Conservation (phyloP, 1,139 yeast species). For the Taphrina sp. region DNA sequence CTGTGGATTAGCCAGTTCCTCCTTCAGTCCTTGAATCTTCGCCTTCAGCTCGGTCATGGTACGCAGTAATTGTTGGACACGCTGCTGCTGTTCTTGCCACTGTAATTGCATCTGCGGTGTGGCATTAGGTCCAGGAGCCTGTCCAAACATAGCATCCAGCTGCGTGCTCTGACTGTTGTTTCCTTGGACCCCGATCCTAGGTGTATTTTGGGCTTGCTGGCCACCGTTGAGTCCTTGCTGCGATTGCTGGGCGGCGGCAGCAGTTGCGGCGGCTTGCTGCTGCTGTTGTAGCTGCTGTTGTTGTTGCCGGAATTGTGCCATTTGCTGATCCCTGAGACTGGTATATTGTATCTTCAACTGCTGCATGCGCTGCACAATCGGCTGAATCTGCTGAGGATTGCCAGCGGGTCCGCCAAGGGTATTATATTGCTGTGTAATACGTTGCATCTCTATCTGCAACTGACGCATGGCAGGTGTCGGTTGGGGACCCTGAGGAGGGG, state of each 20-base stretch:
- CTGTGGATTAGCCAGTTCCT: slow-evolving; percentile 19
- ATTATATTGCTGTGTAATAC: slow-evolving; percentile 13
- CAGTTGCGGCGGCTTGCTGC: slow-evolving; percentile 4
- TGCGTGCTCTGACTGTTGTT: not conserved
- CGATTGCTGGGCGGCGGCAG: slow-evolving; percentile 20
- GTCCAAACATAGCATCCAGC: slow-evolving; percentile 26
- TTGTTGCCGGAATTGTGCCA: slow-evolving; percentile 20
- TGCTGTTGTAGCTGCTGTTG: slow-evolving; percentile 11
- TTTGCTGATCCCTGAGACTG: slow-evolving; percentile 20
- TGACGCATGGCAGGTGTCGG: slow-evolving; percentile 30
- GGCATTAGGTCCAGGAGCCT: slow-evolving; percentile 18
- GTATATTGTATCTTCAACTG: slow-evolving; percentile 26
- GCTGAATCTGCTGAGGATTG: slow-evolving; percentile 12
- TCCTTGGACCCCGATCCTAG: not conserved
- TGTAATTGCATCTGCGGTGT: slow-evolving; percentile 31
- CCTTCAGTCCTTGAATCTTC: slow-evolving; percentile 26
- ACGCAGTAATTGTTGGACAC: slow-evolving; percentile 20
- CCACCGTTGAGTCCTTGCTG: not conserved
- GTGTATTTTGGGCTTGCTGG: slow-evolving; percentile 1
- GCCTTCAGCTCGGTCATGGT: slow-evolving; percentile 25
- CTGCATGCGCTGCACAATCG: slow-evolving; percentile 18
- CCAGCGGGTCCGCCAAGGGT: slow-evolving; percentile 21
- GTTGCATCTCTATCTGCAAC: slow-evolving; percentile 21
- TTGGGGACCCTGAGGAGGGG: slow-evolving; percentile 10
- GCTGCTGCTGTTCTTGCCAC: slow-evolving; percentile 33